phyloP scores from a whole-genome alignment of 2,329 filamentous ascomycete species.

The Aspergillus oerlinghausenensis region DNA sequence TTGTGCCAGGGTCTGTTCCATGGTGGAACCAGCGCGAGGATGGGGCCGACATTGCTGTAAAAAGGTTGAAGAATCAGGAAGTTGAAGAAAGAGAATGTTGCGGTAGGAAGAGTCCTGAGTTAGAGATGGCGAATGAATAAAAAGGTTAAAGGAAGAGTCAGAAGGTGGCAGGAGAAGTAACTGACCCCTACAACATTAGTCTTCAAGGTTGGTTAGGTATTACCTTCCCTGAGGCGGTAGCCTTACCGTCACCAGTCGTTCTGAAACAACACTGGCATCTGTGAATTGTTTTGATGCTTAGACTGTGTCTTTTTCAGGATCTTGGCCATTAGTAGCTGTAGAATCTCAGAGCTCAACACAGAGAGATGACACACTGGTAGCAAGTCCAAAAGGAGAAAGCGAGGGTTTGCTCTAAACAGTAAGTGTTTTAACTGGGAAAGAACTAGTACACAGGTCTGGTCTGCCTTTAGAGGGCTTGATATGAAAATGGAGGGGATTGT shows the following conservation, averaged over 20 bases:
- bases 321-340: neutral
- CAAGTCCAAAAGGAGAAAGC: neutral
- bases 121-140: too few relatives aligned
- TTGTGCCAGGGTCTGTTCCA: conserved; percentile 5
- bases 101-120: too few relatives aligned
- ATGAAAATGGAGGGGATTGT: neutral
- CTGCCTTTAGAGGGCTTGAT: neutral
- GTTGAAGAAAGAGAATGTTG: too few relatives aligned
- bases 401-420: neutral
- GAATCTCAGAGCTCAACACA: neutral
- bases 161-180: too few relatives aligned
- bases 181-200: too few relatives aligned
- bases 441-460: neutral
- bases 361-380: neutral
- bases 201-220: too few relatives aligned
- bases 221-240: too few relatives aligned
- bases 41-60: conserved; percentile 4
- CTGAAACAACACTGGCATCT: neutral
- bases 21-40: conserved; percentile 5
- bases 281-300: neutral
- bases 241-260: too few relatives aligned
- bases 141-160: too few relatives aligned
- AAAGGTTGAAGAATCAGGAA: too few relatives aligned
- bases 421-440: neutral
- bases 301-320: neutral